These are phyloP conservation scores for Alternaria longipes DNA, from an alignment of 2,329 filamentous ascomycete genomes.

Conservation along the genomic window DNA sequence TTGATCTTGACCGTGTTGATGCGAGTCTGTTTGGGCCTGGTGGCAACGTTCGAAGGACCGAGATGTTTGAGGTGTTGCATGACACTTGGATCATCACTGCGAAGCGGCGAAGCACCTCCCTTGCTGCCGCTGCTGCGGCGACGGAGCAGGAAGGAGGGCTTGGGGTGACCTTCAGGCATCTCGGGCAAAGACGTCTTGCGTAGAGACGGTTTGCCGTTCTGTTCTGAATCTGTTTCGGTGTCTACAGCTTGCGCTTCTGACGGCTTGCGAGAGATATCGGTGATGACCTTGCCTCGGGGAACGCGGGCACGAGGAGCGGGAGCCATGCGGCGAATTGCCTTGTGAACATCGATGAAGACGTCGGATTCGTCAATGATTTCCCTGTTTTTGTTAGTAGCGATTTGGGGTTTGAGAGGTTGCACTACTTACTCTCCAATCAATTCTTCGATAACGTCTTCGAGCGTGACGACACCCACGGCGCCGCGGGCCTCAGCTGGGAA, in stretches of 20 bases:
- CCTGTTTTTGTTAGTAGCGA: constrained; percentile 56
- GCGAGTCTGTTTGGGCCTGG: constrained; percentile 67
- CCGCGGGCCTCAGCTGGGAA: constrained; percentile 89
- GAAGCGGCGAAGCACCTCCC: constrained; percentile 52
- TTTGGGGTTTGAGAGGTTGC: neutral
- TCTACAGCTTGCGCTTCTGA: constrained; percentile 36
- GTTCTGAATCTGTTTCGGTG: constrained; percentile 28
- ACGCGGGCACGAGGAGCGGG: constrained; percentile 82
- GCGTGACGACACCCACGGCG: constrained; percentile 89
- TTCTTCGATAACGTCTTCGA: constrained; percentile 98
- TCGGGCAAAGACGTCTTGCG: constrained; percentile 47
- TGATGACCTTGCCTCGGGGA: constrained; percentile 64
- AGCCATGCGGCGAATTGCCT: constrained; percentile 88
- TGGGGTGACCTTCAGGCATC: constrained; percentile 36
- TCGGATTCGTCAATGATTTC: constrained; percentile 99
- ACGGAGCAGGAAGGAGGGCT: constrained; percentile 55
- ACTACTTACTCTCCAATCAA: constrained; percentile 89
- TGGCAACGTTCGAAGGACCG: constrained; percentile 70
- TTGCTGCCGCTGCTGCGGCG: constrained; percentile 56
- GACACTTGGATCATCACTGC: constrained; percentile 64
- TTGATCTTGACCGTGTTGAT: constrained; percentile 73
- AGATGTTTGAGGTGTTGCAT: constrained; percentile 69
- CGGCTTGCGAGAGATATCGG: constrained; percentile 47
- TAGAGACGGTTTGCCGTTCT: constrained; percentile 21
- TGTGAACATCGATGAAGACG: constrained; percentile 97